Percentiles rank a stretch among this genome's conserved stretches.
phyloP scores from a whole-genome alignment of 768 basidiomycete genomes.

The Boletellus sp. region DNA sequence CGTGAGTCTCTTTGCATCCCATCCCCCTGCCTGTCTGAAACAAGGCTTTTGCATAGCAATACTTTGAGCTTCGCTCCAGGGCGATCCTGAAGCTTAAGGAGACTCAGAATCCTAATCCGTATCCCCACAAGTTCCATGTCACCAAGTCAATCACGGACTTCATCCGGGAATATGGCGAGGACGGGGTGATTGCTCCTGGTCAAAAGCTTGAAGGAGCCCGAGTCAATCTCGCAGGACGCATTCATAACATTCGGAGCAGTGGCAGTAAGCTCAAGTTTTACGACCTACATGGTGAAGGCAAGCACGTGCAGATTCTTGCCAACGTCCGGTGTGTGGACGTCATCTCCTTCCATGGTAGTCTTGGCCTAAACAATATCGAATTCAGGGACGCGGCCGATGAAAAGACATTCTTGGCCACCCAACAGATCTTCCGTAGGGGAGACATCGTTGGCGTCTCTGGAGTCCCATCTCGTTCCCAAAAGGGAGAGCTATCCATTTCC shows the following conservation, averaged over 20 bases:
- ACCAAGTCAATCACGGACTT: slow-evolving; percentile 69
- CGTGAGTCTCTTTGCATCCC: slow-evolving; percentile 45
- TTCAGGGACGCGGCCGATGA: slow-evolving; percentile 60
- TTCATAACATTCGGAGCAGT: slow-evolving; percentile 84
- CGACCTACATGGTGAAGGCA: slow-evolving; percentile 89
- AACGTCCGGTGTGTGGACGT: slow-evolving; percentile 61
- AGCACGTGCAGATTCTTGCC: slow-evolving; percentile 94
- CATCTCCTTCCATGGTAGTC: neutral
- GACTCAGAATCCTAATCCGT: slow-evolving; percentile 86
- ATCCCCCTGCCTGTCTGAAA: neutral
- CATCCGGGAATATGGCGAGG: slow-evolving; percentile 67
- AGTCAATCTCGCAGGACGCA: slow-evolving; percentile 81
- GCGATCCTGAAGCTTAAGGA: slow-evolving; percentile 83
- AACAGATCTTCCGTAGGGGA: slow-evolving; percentile 89
- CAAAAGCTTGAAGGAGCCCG: slow-evolving; percentile 53
- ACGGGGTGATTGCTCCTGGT: slow-evolving; percentile 67
- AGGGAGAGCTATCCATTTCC: slow-evolving; percentile 90
- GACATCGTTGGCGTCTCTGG: slow-evolving; percentile 95
- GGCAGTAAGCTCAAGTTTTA: slow-evolving; percentile 89
- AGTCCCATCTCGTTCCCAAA: slow-evolving; percentile 86
- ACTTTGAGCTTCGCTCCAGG: slow-evolving; percentile 89
- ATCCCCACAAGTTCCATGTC: slow-evolving; percentile 99
- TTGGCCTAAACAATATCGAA: slow-evolving; percentile 15
- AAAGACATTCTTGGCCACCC: slow-evolving; percentile 61
- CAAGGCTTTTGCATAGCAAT: slow-evolving; percentile 61